phyloP scores from a whole-genome alignment of 257 asterid genomes.

The Cruciata laevipes region DNA sequence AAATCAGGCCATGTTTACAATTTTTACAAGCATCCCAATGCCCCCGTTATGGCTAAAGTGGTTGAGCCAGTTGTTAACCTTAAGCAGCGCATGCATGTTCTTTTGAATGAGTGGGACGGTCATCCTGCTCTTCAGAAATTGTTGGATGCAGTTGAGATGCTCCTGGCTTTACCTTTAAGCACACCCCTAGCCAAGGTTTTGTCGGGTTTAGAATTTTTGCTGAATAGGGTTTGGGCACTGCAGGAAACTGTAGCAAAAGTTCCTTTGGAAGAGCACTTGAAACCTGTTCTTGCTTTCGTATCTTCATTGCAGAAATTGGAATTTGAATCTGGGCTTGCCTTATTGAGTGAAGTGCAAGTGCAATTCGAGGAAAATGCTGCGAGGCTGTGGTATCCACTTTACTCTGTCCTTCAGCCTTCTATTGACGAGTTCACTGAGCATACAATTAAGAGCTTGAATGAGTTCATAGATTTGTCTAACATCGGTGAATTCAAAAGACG shows the following conservation, averaged over 20 bases:
- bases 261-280: conserved; percentile 59
- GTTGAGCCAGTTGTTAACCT: conserved; percentile 67
- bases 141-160: conserved; percentile 64
- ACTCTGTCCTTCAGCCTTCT: conserved; percentile 57
- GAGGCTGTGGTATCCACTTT: conserved; percentile 90
- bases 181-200: conserved; percentile 92
- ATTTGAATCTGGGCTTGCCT: conserved; percentile 80
- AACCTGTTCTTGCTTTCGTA: conserved; percentile 52
- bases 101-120: conserved; percentile 36
- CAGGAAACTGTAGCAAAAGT: conserved; percentile 68
- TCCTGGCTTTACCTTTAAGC: conserved; percentile 68
- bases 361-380: conserved; percentile 76
- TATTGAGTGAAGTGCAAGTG: conserved; percentile 77
- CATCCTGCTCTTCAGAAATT: conserved; percentile 59
- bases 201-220: conserved; percentile 72
- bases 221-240: conserved; percentile 43
- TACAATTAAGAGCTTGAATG: conserved; percentile 63
- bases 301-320: conserved; percentile 84
- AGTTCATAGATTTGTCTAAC: conserved; percentile 64
- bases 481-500: conserved; percentile 86
- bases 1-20: conserved; percentile 48
- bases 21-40: conserved; percentile 80
- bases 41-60: conserved; percentile 60
- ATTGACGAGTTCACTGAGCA: conserved; percentile 34
- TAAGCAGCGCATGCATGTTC: conserved; percentile 37